Evolutionary conservation across 202 grass and related monocot species (phyloP).

Genomic region (Schoenoplectus tabernaemontani): DNA sequence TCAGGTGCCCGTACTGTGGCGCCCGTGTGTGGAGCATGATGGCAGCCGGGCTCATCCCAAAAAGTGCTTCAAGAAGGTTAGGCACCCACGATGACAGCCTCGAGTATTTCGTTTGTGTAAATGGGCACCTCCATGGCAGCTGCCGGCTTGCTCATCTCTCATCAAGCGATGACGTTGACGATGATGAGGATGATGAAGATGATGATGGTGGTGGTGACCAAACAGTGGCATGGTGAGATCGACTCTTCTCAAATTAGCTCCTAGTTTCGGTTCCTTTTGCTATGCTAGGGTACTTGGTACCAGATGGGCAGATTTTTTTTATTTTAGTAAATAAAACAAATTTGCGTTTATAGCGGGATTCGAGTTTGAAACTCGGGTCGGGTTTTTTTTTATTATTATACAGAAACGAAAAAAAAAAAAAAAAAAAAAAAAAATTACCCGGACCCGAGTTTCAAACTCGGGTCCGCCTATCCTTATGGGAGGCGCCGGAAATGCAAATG

Average conservation of each 20-base stretch:
- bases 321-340: too few species aligned
- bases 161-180: constrained; percentile 27
- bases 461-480: too few species aligned
- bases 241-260: background rate
- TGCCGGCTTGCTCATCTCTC: constrained; percentile 74
- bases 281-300: background rate
- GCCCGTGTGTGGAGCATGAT: constrained; percentile 79
- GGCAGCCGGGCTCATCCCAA: constrained; percentile 48
- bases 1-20: constrained; percentile 76
- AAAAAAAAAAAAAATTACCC: too few species aligned
- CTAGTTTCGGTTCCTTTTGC: background rate
- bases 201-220: background rate
- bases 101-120: constrained; percentile 90
- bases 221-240: constrained; percentile 10
- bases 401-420: too few species aligned
- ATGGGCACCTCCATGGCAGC: constrained; percentile 70
- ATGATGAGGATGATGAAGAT: background rate
- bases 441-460: too few species aligned
- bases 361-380: too few species aligned
- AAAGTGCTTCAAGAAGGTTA: constrained; percentile 39
- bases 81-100: constrained; percentile 40
- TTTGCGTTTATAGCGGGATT: too few species aligned
- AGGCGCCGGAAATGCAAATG: too few species aligned
- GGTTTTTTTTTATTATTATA: too few species aligned
- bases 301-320: too few species aligned